Evolutionary conservation across 2,329 filamentous ascomycete species (phyloP).

Genomic region (Hawksworthiomyces lignivorus): DNA sequence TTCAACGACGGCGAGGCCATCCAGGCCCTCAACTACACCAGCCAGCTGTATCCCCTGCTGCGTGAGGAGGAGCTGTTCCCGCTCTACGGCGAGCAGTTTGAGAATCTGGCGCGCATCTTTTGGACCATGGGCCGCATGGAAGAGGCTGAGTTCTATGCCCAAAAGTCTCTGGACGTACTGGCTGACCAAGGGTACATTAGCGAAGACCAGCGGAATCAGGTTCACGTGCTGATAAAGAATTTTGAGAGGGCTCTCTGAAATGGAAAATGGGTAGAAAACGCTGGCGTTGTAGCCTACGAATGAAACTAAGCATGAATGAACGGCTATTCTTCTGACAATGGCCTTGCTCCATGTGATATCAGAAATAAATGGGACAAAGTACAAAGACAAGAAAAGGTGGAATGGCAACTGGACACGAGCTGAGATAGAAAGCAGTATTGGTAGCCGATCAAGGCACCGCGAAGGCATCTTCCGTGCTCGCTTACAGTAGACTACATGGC

Average conservation of each 20-base stretch:
- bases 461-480: too few relatives aligned
- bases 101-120: constrained; percentile 26
- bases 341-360: too few relatives aligned
- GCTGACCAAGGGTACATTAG: constrained; percentile 23
- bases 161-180: constrained; percentile 22
- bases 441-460: too few relatives aligned
- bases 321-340: too few relatives aligned
- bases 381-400: neutral
- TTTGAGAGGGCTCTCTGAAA: too few relatives aligned
- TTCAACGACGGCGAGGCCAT: constrained; percentile 20
- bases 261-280: too few relatives aligned
- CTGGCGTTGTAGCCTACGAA: too few relatives aligned
- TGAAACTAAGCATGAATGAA: too few relatives aligned
- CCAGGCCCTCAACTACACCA: constrained; percentile 21
- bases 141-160: constrained; percentile 22
- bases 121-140: constrained; percentile 22
- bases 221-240: neutral
- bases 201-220: neutral
- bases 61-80: constrained; percentile 23
- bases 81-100: constrained; percentile 25
- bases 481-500: too few relatives aligned
- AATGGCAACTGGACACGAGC: too few relatives aligned
- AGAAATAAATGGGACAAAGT: neutral
- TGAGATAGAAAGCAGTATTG: too few relatives aligned
- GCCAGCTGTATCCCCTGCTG: constrained; percentile 22